phyloP scores from a whole-genome alignment of 306 rosid species.

The Medicago ruthenica region DNA sequence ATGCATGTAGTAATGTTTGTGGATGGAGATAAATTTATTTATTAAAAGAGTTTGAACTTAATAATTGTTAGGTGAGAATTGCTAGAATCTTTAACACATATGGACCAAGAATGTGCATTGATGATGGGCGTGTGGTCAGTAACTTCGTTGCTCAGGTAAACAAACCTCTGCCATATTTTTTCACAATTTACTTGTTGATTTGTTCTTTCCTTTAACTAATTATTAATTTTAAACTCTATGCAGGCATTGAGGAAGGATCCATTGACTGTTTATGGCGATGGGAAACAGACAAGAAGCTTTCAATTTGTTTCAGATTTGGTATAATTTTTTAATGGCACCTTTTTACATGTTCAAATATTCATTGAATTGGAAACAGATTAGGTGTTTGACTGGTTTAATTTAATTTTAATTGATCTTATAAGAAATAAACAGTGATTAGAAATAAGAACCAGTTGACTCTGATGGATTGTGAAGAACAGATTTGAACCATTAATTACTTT shows the following conservation, averaged over 20 bases:
- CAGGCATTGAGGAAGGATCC: conserved; percentile 96
- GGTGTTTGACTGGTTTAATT: background rate
- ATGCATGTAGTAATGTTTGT: background rate
- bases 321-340: background rate
- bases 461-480: too few species aligned
- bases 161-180: background rate
- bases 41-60: background rate
- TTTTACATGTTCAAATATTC: background rate
- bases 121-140: conserved; percentile 93
- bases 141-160: conserved; percentile 93
- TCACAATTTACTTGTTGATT: background rate
- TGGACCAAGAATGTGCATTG: conserved; percentile 92
- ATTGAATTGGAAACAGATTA: background rate
- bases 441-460: background rate
- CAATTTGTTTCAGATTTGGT: conserved; percentile 96
- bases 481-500: background rate
- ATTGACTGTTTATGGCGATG: conserved; percentile 95
- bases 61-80: conserved; percentile 67
- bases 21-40: background rate
- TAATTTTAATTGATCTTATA: background rate
- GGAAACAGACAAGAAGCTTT: conserved; percentile 95
- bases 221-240: background rate
- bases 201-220: background rate
- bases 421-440: background rate
- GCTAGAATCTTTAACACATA: conserved; percentile 93